A percentile compares a stretch with the other conserved stretches of the same genome.
These are phyloP conservation scores for Hemerocallis citrina DNA, from an alignment of 106 monocot species.

Conservation along the genomic window DNA sequence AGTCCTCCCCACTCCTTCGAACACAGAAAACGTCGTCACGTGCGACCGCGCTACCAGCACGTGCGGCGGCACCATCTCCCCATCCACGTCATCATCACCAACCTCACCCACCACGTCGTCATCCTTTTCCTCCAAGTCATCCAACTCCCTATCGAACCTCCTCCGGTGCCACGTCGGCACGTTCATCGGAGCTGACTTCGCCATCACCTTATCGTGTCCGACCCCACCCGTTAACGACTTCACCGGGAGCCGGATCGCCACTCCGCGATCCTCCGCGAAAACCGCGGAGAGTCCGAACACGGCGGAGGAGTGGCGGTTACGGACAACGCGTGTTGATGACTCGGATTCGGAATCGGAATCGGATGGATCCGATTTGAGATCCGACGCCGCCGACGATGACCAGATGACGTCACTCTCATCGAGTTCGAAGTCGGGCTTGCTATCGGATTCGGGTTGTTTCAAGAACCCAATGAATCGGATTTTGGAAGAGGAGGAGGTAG, in stretches of 20 bases:
- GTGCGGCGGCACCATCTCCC: slow-evolving; percentile 72
- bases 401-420: slow-evolving; percentile 73
- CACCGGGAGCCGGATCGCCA: slow-evolving; percentile 2
- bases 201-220: slow-evolving; percentile 14
- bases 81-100: slow-evolving; percentile 14
- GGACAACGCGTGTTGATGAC: neutral
- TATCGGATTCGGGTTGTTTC: slow-evolving; percentile 19
- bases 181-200: slow-evolving; percentile 52
- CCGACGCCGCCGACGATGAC: too few species aligned
- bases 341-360: neutral
- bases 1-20: slow-evolving; percentile 78
- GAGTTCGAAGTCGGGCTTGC: slow-evolving; percentile 10
- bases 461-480: slow-evolving; percentile 32
- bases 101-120: slow-evolving; percentile 4
- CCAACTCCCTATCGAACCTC: too few species aligned
- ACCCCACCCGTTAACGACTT: slow-evolving; percentile 1
- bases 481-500: slow-evolving; percentile 6
- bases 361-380: slow-evolving; percentile 1
- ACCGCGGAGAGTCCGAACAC: slow-evolving; percentile 52
- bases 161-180: slow-evolving; percentile 50
- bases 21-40: slow-evolving; percentile 59
- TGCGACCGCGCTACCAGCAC: slow-evolving; percentile 64
- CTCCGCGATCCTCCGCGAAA: slow-evolving; percentile 20
- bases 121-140: neutral
- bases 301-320: slow-evolving; percentile 2